Percentiles rank a stretch among this genome's conserved stretches.
Evolutionary conservation across 148 eudicot species (phyloP).

Genomic region (Chenopodium album): DNA sequence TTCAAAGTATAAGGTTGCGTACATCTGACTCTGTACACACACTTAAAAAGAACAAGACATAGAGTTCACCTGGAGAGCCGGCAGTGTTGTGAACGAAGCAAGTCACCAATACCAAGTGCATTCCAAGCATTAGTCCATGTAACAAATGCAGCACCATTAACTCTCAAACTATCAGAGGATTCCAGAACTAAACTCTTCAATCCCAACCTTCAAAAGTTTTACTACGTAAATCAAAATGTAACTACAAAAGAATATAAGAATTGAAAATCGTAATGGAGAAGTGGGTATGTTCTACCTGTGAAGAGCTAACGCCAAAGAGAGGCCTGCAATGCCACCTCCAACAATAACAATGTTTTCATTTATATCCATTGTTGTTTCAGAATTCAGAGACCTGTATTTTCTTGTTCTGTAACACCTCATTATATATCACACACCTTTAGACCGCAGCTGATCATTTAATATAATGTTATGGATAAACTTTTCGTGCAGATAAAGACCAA

Average conservation of each 20-base stretch:
- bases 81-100: slow-evolving; percentile 38
- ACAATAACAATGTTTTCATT: slow-evolving; percentile 30
- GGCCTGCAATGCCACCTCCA: slow-evolving; percentile 51
- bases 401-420: neutral
- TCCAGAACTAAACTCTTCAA: slow-evolving; percentile 47
- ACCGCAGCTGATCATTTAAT: no score
- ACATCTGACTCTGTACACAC: neutral
- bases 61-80: slow-evolving; percentile 33
- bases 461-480: no score
- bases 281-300: slow-evolving; percentile 9
- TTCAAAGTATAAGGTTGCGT: neutral
- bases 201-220: slow-evolving; percentile 36
- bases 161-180: slow-evolving; percentile 39
- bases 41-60: neutral
- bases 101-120: slow-evolving; percentile 45
- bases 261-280: no score
- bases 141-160: slow-evolving; percentile 41
- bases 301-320: slow-evolving; percentile 30
- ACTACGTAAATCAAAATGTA: no score
- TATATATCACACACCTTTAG: no score
- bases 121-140: slow-evolving; percentile 57
- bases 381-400: neutral
- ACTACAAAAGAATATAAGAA: no score
- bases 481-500: no score
- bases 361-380: slow-evolving; percentile 12